Base-by-base conservation (phyloP, 1,284 basidiomycete species). In the Xerocomus nothofagi region DNA sequence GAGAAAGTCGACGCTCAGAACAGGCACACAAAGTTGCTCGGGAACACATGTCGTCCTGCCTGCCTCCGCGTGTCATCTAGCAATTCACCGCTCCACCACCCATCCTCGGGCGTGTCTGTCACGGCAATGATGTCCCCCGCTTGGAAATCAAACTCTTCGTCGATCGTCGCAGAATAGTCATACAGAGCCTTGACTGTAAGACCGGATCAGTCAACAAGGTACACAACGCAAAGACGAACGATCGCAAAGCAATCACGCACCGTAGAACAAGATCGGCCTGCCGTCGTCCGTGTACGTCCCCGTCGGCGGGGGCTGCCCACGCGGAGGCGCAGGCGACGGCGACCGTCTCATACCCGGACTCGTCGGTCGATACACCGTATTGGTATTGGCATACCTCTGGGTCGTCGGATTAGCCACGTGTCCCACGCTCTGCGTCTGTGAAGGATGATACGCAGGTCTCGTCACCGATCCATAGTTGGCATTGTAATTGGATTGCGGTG, bases 101-200 rank as follows among this genome's bases (percentile, higher is more conserved):
- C 93, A 61, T 97, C 93, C 56, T 95, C 90, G 11, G 93, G 92
- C 14, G 91, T 94, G 37, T 85, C 79, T 2, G 91, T 95, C 4
- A 96, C 92, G 9, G 93, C 93, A 60, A 97, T 95, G 55, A 96
- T 88, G 68, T 96, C 93, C 6, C 88, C 91, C 20, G 84, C 77
- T 62, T 93, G 91, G 80, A 96, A 95, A 67, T 92, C 89, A 69
- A 95, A 90, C 69, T 95, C 92, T 66, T 93, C 88, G 4, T 88
- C 83, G 53, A 91, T 91, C 17, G 88, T 86, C 20, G 94, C 93
- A 14, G 73, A 71, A 62, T 98, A 98, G 67, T 97, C 92, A 68
- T 94, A 98, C 60, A 98, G 71, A 30, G 95, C 95, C 75, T 91
- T 91, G 53, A 96, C 93, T 91, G 29, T 33, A 7, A n/a, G 29